Conservation (phyloP, 768 basidiomycete genomes). For the Leccinum uliginosum region DNA sequence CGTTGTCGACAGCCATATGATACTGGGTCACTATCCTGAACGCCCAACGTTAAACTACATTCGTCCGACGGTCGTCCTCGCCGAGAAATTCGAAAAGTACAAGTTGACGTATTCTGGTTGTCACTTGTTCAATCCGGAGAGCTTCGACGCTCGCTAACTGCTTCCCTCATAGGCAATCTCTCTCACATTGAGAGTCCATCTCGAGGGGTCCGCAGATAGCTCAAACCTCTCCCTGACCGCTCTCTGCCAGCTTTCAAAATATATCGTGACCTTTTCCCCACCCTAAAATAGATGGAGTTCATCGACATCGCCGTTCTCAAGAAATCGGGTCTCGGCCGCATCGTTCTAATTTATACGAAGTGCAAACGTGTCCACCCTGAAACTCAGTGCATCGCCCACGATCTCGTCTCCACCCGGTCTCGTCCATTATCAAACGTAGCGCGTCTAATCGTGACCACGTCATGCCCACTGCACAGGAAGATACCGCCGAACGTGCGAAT, state of each 20-base stretch:
- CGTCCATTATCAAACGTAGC: conserved; percentile 89
- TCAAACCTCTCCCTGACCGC: conserved; percentile 90
- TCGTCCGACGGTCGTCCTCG: conserved; percentile 69
- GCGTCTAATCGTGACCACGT: conserved; percentile 75
- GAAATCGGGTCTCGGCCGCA: conserved; percentile 82
- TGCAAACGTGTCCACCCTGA: conserved; percentile 84
- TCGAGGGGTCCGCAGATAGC: conserved; percentile 88
- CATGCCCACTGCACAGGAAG: conserved; percentile 53
- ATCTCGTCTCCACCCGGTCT: conserved; percentile 83
- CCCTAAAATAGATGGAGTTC: conserved; percentile 83
- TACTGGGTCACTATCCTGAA: neutral
- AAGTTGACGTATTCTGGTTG: conserved; percentile 97
- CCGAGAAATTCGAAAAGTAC: conserved; percentile 95
- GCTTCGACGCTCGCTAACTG: conserved; percentile 41
- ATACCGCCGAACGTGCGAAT: conserved; percentile 32
- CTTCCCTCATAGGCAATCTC: conserved; percentile 54
- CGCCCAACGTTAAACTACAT: conserved; percentile 5
- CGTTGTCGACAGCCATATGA: conserved; percentile 86
- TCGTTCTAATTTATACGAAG: conserved; percentile 94
- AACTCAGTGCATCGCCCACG: conserved; percentile 72
- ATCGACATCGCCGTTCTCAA: conserved; percentile 89
- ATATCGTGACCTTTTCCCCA: conserved; percentile 84
- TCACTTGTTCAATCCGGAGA: conserved; percentile 97
- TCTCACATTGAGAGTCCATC: conserved; percentile 83
- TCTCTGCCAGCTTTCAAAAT: conserved; percentile 95